Conservation (phyloP, 768 basidiomycete genomes). For the Chalciporus chontae region DNA sequence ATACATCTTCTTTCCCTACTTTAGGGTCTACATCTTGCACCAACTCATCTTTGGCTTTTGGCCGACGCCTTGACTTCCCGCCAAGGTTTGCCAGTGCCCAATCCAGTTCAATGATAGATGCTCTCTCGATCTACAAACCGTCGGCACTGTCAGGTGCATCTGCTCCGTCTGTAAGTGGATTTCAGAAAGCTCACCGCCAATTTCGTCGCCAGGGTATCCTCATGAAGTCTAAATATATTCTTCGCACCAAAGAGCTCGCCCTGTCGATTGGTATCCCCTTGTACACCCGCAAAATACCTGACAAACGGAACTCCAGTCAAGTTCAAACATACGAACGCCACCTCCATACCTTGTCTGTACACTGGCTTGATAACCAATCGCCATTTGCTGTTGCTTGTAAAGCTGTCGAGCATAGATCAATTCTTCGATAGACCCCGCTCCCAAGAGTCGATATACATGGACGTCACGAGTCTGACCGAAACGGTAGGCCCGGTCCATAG, state of each 20-base stretch:
- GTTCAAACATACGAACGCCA: too few relatives aligned
- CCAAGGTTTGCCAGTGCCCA: slow-evolving; percentile 75
- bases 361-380: slow-evolving; percentile 83
- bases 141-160: background rate
- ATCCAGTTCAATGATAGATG: slow-evolving; percentile 68
- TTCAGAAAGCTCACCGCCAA: slow-evolving; percentile 48
- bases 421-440: slow-evolving; percentile 85
- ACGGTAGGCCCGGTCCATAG: slow-evolving; percentile 83
- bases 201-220: slow-evolving; percentile 68
- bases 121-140: slow-evolving; percentile 66
- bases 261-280: slow-evolving; percentile 68
- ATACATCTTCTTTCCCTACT: slow-evolving; percentile 37
- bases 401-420: slow-evolving; percentile 86
- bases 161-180: background rate
- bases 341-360: slow-evolving; percentile 62
- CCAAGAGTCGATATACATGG: slow-evolving; percentile 76
- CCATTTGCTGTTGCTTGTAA: slow-evolving; percentile 93
- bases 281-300: slow-evolving; percentile 68
- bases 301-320: too few relatives aligned
- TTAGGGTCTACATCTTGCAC: slow-evolving; percentile 43
- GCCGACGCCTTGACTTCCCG: slow-evolving; percentile 35
- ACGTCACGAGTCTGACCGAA: slow-evolving; percentile 89
- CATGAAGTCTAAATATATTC: slow-evolving; percentile 81
- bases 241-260: slow-evolving; percentile 84
- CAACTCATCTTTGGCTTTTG: slow-evolving; percentile 36